These are phyloP conservation scores for Aspergillus sp. DNA, from an alignment of 2,329 filamentous ascomycete genomes.

Conservation along the genomic window DNA sequence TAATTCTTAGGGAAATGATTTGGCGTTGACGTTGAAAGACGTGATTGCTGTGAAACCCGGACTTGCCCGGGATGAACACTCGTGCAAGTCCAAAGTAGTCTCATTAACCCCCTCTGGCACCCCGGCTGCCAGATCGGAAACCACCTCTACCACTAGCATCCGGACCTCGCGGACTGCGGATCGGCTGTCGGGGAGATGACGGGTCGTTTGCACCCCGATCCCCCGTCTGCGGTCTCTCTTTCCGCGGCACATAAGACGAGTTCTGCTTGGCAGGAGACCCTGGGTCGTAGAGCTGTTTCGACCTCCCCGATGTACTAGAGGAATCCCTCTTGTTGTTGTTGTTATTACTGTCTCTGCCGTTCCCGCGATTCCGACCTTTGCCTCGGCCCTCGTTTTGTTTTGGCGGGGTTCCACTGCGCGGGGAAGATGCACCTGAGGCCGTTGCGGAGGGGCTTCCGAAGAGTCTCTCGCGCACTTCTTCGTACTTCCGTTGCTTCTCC, in stretches of 20 bases:
- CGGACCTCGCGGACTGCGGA: conserved; percentile 74
- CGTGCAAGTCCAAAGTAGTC: not conserved
- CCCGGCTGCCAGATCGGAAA: conserved; percentile 71
- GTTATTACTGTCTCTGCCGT: conserved; percentile 39
- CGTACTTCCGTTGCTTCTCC: conserved; percentile 87
- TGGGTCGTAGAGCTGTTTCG: conserved; percentile 73
- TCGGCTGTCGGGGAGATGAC: conserved; percentile 54
- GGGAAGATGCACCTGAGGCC: conserved; percentile 59
- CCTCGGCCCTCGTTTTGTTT: conserved; percentile 35
- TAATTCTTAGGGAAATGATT: conserved; percentile 25
- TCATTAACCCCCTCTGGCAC: conserved; percentile 46
- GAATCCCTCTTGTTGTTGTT: conserved; percentile 40
- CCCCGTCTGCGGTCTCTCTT: conserved; percentile 38
- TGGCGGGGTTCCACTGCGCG: conserved; percentile 63
- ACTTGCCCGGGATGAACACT: not conserved
- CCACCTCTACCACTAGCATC: conserved; percentile 74
- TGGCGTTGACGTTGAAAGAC: not conserved
- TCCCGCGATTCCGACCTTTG: conserved; percentile 52
- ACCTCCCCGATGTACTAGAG: conserved; percentile 37
- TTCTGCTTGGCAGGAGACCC: conserved; percentile 66
- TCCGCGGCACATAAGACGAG: conserved; percentile 47
- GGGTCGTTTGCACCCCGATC: conserved; percentile 39
- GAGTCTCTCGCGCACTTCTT: conserved; percentile 82
- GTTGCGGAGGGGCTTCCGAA: conserved; percentile 62
- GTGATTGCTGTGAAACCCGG: not conserved